A percentile compares a stretch with the other conserved stretches of the same genome.
Conservation (phyloP, 108 stramenopile species). For the Skeletonema tropicum region DNA sequence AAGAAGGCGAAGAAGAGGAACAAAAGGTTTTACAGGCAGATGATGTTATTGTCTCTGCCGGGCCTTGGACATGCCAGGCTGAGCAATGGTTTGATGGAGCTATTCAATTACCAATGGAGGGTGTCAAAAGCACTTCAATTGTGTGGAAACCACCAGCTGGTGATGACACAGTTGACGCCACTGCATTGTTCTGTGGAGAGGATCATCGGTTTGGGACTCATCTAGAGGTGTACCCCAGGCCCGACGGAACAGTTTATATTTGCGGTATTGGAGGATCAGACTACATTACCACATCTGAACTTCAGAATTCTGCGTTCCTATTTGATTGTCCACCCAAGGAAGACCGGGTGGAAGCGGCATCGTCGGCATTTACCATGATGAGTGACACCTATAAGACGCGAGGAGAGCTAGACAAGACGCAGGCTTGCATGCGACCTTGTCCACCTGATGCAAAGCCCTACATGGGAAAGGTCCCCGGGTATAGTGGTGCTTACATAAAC, state of each 20-base stretch:
- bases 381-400: constrained; percentile 56
- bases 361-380: constrained; percentile 71
- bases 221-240: constrained; percentile 89
- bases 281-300: constrained; percentile 84
- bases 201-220: constrained; percentile 86
- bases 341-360: constrained; percentile 81
- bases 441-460: constrained; percentile 92
- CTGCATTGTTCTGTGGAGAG: constrained; percentile 96
- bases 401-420: constrained; percentile 61
- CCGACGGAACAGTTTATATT: constrained; percentile 90
- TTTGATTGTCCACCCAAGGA: constrained; percentile 79
- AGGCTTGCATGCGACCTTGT: constrained; percentile 78
- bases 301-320: constrained; percentile 81
- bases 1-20: constrained; percentile 18
- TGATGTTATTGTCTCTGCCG: constrained; percentile 72
- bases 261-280: constrained; percentile 96
- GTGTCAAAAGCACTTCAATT: constrained; percentile 84
- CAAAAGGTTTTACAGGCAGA: constrained; percentile 54
- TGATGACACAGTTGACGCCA: constrained; percentile 80
- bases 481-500: constrained; percentile 85
- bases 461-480: constrained; percentile 89
- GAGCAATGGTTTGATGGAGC: constrained; percentile 82
- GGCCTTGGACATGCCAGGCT: constrained; percentile 82
- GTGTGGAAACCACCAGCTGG: constrained; percentile 72
- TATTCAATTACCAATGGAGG: constrained; percentile 84